Percentiles rank a stretch among this genome's conserved stretches.
phyloP scores from a whole-genome alignment of 768 basidiomycete species.

The Lepiota brunneoincarnata region DNA sequence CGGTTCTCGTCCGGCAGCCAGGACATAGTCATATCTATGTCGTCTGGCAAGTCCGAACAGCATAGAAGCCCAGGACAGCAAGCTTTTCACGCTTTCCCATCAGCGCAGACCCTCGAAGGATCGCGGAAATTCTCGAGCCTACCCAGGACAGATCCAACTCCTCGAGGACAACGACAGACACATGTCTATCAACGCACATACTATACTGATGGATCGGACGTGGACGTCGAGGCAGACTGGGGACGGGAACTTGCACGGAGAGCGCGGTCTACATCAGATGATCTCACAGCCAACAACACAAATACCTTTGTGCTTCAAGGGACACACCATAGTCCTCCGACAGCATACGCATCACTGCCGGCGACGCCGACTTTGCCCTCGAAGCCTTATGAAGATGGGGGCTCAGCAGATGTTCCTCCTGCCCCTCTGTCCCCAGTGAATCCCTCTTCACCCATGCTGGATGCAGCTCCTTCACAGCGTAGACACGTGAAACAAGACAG shows the following conservation, averaged over 20 bases:
- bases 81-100: slow-evolving; percentile 1
- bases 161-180: neutral
- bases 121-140: neutral
- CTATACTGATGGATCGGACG: slow-evolving; percentile 4
- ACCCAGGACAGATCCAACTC: neutral
- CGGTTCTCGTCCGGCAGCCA: slow-evolving; percentile 9
- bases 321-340: slow-evolving; percentile 23
- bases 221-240: slow-evolving; percentile 2
- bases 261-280: slow-evolving; percentile 1
- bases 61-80: neutral
- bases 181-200: slow-evolving; percentile 4
- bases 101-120: neutral
- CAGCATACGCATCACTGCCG: slow-evolving; percentile 71
- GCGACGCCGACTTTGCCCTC: slow-evolving; percentile 66
- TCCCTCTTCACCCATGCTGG: slow-evolving; percentile 16
- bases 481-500: slow-evolving; percentile 4
- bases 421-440: slow-evolving; percentile 22
- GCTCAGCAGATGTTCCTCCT: slow-evolving; percentile 28
- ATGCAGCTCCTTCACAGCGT: slow-evolving; percentile 23
- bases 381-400: slow-evolving; percentile 23
- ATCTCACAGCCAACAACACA: neutral
- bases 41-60: neutral
- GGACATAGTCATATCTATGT: neutral
- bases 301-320: neutral
- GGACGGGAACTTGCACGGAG: neutral